Evolutionary conservation across 345 rosid species (phyloP), one percentile per base, ranked within the genome.

Genomic region (Hibiscus mutabilis): DNA sequence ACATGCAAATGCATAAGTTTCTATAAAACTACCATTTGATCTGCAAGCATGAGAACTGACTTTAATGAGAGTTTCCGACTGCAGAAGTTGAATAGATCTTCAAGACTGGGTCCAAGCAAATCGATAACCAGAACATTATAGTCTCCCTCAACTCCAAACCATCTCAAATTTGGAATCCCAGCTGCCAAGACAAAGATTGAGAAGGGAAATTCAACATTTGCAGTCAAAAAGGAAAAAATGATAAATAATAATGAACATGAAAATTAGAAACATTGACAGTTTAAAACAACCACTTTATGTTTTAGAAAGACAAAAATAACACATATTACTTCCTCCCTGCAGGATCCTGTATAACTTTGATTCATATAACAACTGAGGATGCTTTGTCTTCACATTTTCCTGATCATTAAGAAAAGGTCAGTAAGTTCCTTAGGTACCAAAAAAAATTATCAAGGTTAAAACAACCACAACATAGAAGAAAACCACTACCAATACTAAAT

Each of bases 91-190:
- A 95, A 95, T 69, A 95, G 72, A 77, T 95, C 99, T 82, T 95
- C 98, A 74, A 95, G 97, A 69, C 99, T 95, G 11, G 97, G 99
- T 55, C 99, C 99, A 63, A 95, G 94, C 76, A 95, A 82, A 86
- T 95, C 99, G 87, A 95, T 92, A 73, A 90, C 97, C 56, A 95
- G 85, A 5, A 95, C 94, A 81, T 92, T 95, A 80, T 90, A 95
- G 47, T 95, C 97, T 31, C 97, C 97, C 69, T 92, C 97, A 35
- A 83, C 87, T n/a, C 98, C 96, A 77, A 79, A 90, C 99, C 99
- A 95, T 86, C 85, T 92, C 78, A 89, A 87, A 73, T 92, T 87
- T 21, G 94, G 99, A 76, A 95, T 90, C 73, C 99, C 99, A 82
- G 93, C 99, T 95, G 83, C 79, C 83, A 77, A 60, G 57, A 52